phyloP scores from a whole-genome alignment of 192 early-diverging fungal species.

The Obelidium mucronatum region DNA sequence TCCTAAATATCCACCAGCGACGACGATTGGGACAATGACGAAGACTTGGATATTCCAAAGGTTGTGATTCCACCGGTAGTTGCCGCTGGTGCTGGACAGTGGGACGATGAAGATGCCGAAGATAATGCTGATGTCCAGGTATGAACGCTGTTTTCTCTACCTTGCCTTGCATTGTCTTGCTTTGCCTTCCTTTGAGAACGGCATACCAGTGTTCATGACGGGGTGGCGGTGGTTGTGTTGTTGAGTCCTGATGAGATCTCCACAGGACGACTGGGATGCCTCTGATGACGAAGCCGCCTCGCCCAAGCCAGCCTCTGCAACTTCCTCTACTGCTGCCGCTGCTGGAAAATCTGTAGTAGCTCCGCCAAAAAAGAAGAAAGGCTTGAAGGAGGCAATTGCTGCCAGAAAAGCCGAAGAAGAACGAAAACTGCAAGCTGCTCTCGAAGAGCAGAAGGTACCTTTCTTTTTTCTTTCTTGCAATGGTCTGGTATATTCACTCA shows the following conservation, averaged over 20 bases:
- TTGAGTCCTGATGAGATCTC: not conserved
- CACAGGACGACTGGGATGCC: conserved; percentile 48
- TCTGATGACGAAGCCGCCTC: conserved; percentile 49
- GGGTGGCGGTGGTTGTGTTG: not conserved
- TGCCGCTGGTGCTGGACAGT: conserved; percentile 4
- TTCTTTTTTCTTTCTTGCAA: not conserved
- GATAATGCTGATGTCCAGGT: conserved; percentile 17
- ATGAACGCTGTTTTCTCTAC: not conserved
- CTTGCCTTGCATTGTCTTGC: not conserved
- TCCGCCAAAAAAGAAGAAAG: conserved; percentile 57
- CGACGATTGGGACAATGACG: conserved; percentile 38
- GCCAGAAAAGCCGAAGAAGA: conserved; percentile 55
- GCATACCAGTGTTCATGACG: not conserved
- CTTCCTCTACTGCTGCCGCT: not conserved
- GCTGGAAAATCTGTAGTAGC: conserved; percentile 11
- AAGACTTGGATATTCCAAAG: conserved; percentile 8
- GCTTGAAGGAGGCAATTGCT: conserved; percentile 46
- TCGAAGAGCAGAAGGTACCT: conserved; percentile 2
- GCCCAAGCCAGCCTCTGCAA: conserved; percentile 25
- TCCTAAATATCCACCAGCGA: conserved; percentile 14
- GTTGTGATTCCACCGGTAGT: conserved; percentile 14
- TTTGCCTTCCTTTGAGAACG: too few relatives aligned
- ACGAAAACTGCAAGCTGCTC: conserved; percentile 29
- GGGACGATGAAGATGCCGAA: conserved; percentile 35
- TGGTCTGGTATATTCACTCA: not conserved